A percentile compares a stretch with the other conserved stretches of the same genome.
Conservation (phyloP, 495 filamentous ascomycete genomes). For the Ramalina peruviana region DNA sequence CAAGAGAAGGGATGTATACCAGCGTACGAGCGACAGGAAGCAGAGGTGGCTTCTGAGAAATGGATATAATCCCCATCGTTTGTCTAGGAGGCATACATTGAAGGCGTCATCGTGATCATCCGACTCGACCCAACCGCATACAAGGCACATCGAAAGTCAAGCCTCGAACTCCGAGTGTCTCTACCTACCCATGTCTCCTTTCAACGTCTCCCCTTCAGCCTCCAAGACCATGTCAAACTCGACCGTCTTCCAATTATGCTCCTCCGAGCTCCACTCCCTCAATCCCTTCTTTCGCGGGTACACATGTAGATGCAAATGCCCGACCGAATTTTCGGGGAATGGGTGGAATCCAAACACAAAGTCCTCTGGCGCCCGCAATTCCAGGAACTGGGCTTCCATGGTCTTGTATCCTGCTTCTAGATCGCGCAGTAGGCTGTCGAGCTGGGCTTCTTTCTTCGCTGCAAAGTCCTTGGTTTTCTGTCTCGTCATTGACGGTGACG, state of each 20-base stretch:
- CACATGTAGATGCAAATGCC: conserved; percentile 24
- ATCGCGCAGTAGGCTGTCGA: neutral
- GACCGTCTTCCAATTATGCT: conserved; percentile 22
- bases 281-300: conserved; percentile 10
- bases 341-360: conserved; percentile 22
- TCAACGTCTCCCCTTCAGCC: conserved; percentile 4
- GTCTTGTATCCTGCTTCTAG: conserved; percentile 1
- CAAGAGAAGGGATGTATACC: too few species aligned
- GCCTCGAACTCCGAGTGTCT: too few species aligned
- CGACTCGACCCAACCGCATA: too few species aligned
- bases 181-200: too few species aligned
- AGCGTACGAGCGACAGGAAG: too few species aligned
- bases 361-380: conserved; percentile 10
- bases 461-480: neutral
- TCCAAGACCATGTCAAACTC: conserved; percentile 9
- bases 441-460: neutral
- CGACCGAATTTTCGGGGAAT: conserved; percentile 17
- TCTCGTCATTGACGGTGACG: neutral
- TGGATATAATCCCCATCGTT: too few species aligned
- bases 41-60: too few species aligned
- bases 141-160: too few species aligned
- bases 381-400: neutral
- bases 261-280: conserved; percentile 12
- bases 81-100: too few species aligned
- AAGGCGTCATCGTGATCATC: too few species aligned